Evolutionary conservation across 2,329 filamentous ascomycete genomes (phyloP).

Genomic region (Geosmithia morbida): DNA sequence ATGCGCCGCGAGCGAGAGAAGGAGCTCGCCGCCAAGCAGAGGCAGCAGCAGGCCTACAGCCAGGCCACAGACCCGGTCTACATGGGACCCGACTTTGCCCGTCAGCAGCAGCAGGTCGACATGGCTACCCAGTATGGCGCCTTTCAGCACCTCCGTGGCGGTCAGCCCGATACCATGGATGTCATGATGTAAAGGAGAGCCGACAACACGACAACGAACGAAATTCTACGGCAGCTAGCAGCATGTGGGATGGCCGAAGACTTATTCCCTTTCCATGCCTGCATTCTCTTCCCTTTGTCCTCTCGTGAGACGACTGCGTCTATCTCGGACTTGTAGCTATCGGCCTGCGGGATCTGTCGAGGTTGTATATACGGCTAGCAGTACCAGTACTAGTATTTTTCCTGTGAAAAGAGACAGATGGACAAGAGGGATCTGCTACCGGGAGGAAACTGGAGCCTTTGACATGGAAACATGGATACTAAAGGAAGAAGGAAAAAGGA

Average conservation of each 20-base stretch:
- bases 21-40: conserved; percentile 14
- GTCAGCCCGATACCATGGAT: conserved; percentile 35
- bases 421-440: too few relatives aligned
- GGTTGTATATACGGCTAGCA: too few relatives aligned
- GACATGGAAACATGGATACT: too few relatives aligned
- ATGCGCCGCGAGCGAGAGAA: conserved; percentile 48
- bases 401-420: too few relatives aligned
- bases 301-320: too few relatives aligned
- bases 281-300: too few relatives aligned
- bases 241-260: not conserved
- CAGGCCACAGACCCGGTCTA: conserved; percentile 59
- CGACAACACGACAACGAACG: not conserved
- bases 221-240: not conserved
- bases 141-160: conserved; percentile 31
- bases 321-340: too few relatives aligned
- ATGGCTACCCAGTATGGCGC: conserved; percentile 60
- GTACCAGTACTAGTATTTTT: too few relatives aligned
- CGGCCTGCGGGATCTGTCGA: not conserved
- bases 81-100: conserved; percentile 26
- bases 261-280: not conserved
- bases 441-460: too few relatives aligned
- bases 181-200: conserved; percentile 18
- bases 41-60: conserved; percentile 22
- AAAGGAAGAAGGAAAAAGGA: too few relatives aligned
- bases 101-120: conserved; percentile 34